Evolutionary conservation across 164 flowering plant genomes (phyloP).

Genomic region (Magnolia kwangsiensis): DNA sequence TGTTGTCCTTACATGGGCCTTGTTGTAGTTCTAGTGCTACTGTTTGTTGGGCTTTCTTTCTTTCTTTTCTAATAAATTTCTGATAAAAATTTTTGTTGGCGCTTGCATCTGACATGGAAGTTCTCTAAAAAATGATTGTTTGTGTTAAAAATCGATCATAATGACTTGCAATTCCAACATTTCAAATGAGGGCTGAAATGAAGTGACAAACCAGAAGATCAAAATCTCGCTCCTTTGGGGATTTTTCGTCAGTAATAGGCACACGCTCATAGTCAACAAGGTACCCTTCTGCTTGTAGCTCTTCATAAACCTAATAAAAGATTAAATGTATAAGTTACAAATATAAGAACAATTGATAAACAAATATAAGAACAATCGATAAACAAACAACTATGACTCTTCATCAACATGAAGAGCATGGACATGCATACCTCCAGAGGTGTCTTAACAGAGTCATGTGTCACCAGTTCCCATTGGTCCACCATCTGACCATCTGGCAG

Average conservation of each 20-base stretch:
- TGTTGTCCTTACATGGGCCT: no score
- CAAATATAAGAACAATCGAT: neutral
- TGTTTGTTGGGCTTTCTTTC: no score
- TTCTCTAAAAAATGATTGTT: neutral
- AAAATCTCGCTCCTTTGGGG: constrained; percentile 93
- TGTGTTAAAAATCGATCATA: neutral
- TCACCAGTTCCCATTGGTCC: constrained; percentile 97
- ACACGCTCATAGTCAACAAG: constrained; percentile 91
- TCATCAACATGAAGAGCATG: neutral
- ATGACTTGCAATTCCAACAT: neutral
- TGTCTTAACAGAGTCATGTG: constrained; percentile 72
- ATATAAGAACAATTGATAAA: no score
- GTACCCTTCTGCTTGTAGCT: constrained; percentile 66
- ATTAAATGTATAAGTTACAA: neutral
- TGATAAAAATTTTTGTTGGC: neutral
- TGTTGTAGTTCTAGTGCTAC: no score
- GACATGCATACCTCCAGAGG: constrained; percentile 66
- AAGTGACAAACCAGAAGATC: constrained; percentile 68
- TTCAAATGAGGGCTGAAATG: neutral
- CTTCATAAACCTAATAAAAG: constrained; percentile 64
- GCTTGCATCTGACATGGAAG: neutral
- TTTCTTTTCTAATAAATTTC: no score
- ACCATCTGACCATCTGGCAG: constrained; percentile 99
- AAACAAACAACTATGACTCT: neutral
- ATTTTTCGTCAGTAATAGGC: constrained; percentile 91